A percentile compares a stretch with the other conserved stretches of the same genome.
These are phyloP conservation scores for Astrothelium macrocarpum DNA, from an alignment of 495 filamentous ascomycete species.

Conservation along the genomic window DNA sequence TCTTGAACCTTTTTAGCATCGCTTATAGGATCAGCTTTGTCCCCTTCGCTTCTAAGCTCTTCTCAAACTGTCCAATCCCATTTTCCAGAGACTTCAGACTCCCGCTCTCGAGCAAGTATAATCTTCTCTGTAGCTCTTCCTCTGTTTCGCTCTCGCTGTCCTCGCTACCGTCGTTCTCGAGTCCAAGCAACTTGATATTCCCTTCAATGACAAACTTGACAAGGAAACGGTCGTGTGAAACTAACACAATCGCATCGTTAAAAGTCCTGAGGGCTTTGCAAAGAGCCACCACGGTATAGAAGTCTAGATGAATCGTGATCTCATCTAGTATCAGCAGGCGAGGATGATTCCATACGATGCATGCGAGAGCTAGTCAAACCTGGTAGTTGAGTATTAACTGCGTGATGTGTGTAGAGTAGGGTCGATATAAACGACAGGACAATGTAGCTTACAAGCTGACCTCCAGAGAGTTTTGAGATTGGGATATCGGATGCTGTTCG, in stretches of 20 bases:
- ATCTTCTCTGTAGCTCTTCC: conserved; percentile 39
- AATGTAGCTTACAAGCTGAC: conserved; percentile 37
- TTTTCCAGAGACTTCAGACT: conserved; percentile 44
- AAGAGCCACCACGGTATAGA: conserved; percentile 62
- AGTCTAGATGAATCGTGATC: conserved; percentile 77
- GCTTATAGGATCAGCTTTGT: background rate
- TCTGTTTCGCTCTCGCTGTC: conserved; percentile 31
- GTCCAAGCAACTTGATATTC: conserved; percentile 34
- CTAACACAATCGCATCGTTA: conserved; percentile 60
- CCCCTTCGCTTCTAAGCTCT: conserved; percentile 47
- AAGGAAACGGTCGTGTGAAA: conserved; percentile 72
- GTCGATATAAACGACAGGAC: background rate
- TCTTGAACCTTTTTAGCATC: too few species aligned
- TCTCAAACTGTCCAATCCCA: conserved; percentile 57
- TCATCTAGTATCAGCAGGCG: conserved; percentile 74
- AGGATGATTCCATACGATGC: conserved; percentile 55
- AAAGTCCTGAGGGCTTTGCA: conserved; percentile 53
- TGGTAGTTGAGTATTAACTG: conserved; percentile 17
- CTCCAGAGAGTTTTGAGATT: conserved; percentile 57
- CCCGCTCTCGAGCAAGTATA: conserved; percentile 51
- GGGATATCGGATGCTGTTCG: conserved; percentile 60
- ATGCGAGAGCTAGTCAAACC: conserved; percentile 65
- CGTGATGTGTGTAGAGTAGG: background rate
- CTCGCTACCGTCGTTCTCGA: conserved; percentile 33
- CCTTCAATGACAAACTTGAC: conserved; percentile 61